Percentiles rank a stretch among this genome's conserved stretches.
Evolutionary conservation across 2,329 filamentous ascomycete genomes (phyloP).

Genomic region (Trichoderma cornu-damae): DNA sequence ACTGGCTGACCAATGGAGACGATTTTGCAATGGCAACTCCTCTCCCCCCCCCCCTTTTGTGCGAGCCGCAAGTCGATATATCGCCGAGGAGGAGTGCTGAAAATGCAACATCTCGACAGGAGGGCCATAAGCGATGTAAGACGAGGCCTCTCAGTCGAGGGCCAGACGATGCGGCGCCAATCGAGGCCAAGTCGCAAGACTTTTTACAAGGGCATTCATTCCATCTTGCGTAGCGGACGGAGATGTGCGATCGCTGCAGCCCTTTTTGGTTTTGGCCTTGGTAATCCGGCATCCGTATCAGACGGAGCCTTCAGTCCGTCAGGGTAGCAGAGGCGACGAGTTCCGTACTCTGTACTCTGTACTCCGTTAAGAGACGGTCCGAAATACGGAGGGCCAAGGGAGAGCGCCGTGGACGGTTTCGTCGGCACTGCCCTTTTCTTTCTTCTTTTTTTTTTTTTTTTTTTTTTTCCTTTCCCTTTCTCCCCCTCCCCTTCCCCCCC

Average conservation of each 20-base stretch:
- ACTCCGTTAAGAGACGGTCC: too few relatives aligned
- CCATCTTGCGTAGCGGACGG: constrained; percentile 9
- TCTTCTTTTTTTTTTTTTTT: too few relatives aligned
- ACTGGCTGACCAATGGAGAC: neutral
- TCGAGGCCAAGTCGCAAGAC: neutral
- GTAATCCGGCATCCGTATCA: neutral
- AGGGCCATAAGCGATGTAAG: neutral
- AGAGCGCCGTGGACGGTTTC: too few relatives aligned
- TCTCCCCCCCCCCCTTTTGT: too few relatives aligned
- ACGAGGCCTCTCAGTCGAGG: too few relatives aligned
- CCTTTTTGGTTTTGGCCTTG: neutral
- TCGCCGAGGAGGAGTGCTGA: neutral
- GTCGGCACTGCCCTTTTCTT: too few relatives aligned
- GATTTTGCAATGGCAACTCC: neutral
- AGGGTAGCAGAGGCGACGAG: neutral
- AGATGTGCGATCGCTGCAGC: neutral
- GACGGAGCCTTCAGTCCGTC: neutral
- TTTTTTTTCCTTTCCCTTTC: too few relatives aligned
- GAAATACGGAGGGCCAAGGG: too few relatives aligned
- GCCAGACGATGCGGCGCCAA: neutral
- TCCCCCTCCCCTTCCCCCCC: too few relatives aligned
- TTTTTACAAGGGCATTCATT: constrained; percentile 8
- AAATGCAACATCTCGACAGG: neutral
- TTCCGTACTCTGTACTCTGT: too few relatives aligned
- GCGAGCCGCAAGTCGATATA: neutral